Evolutionary conservation across 768 basidiomycete genomes (phyloP).

Genomic region (Phallus indusiatus): DNA sequence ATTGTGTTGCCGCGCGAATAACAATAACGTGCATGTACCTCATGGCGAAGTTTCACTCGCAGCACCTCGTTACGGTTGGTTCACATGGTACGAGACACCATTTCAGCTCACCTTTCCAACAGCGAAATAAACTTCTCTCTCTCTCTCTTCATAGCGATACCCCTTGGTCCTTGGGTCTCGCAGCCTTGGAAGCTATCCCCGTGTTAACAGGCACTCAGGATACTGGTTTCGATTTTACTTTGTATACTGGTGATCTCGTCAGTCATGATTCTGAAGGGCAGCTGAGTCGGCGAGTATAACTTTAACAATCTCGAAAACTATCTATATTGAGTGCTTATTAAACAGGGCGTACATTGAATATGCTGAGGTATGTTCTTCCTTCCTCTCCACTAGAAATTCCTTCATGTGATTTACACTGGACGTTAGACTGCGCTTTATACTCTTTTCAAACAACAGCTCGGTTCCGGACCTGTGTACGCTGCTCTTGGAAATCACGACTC

Average conservation of each 20-base stretch:
- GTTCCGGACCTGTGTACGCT: conserved; percentile 64
- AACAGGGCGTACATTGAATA: conserved; percentile 51
- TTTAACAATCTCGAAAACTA: background rate
- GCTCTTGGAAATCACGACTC: conserved; percentile 73
- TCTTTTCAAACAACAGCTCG: conserved; percentile 52
- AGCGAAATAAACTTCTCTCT: background rate
- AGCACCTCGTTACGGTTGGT: conserved; percentile 64
- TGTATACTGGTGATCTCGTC: conserved; percentile 69
- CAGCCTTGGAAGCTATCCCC: conserved; percentile 61
- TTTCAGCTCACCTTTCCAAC: background rate
- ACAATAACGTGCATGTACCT: conserved; percentile 27
- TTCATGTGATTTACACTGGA: background rate
- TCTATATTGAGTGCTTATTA: background rate
- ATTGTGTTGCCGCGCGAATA: conserved; percentile 53
- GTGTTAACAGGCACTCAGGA: conserved; percentile 49
- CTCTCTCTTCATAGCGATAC: conserved; percentile 44
- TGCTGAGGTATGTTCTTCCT: conserved; percentile 39
- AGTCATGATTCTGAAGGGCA: conserved; percentile 63
- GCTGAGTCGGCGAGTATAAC: conserved; percentile 39
- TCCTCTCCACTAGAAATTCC: background rate
- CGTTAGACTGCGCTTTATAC: conserved; percentile 55
- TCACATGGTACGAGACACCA: conserved; percentile 34
- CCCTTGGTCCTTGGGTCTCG: conserved; percentile 48
- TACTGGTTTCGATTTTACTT: conserved; percentile 51
- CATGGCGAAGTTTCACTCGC: conserved; percentile 36